Percentiles rank a stretch among this genome's conserved stretches.
Conservation (phyloP, 2,329 filamentous ascomycete genomes). For the Paramyrothecium roridum region DNA sequence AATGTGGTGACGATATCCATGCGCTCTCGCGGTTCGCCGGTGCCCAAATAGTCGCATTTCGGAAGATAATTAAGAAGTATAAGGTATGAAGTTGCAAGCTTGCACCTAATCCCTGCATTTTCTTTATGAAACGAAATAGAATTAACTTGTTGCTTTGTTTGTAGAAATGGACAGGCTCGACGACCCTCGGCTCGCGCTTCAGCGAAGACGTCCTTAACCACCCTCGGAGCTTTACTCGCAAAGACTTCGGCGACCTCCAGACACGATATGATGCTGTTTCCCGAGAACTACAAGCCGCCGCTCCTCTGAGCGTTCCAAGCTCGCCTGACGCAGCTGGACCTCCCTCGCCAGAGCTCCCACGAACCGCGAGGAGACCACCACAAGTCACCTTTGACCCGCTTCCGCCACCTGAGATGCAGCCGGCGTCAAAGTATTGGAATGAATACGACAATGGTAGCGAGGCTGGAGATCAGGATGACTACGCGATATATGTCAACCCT, state of each 20-base stretch:
- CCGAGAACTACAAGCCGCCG: constrained; percentile 40
- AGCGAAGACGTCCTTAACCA: constrained; percentile 61
- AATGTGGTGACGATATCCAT: constrained; percentile 68
- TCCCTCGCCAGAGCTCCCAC: neutral
- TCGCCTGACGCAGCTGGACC: constrained; percentile 27
- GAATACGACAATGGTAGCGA: constrained; percentile 84
- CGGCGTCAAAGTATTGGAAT: constrained; percentile 67
- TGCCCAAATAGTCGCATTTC: constrained; percentile 73
- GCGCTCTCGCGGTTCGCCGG: constrained; percentile 68
- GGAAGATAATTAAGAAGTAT: constrained; percentile 85
- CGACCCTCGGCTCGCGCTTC: constrained; percentile 61
- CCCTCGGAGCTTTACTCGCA: constrained; percentile 68
- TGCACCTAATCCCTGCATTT: neutral
- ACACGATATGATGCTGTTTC: constrained; percentile 49
- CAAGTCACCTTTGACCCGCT: constrained; percentile 26
- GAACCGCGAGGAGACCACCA: constrained; percentile 10
- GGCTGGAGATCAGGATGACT: constrained; percentile 53
- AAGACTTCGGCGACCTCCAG: constrained; percentile 56
- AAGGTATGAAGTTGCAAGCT: constrained; percentile 41
- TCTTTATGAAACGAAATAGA: neutral
- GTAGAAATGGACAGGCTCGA: constrained; percentile 78
- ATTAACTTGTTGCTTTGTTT: constrained; percentile 1
- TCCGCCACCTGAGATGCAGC: constrained; percentile 21
- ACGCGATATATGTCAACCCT: constrained; percentile 73
- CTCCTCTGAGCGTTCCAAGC: constrained; percentile 37